Conservation (phyloP, 345 rosid species). For the Conringia planisiliqua region DNA sequence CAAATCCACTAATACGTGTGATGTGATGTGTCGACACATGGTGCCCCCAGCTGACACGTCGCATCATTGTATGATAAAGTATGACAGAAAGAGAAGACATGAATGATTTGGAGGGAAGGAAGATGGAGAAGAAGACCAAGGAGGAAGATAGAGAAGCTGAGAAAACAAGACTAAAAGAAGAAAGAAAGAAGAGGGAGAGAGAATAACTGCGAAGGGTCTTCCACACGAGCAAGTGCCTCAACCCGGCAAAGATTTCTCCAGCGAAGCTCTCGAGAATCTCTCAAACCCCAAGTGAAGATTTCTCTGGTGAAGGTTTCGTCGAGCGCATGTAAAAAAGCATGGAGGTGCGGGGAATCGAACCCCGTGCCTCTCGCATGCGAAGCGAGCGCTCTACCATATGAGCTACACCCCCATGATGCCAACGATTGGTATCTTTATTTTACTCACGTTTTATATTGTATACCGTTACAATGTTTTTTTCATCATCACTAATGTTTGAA, state of each 20-base stretch:
- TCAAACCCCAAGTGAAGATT: background rate
- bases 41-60: background rate
- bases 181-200: background rate
- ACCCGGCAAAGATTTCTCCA: conserved; percentile 9
- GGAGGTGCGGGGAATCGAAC: conserved; percentile 99
- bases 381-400: conserved; percentile 89
- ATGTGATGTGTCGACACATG: background rate
- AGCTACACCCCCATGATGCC: conserved; percentile 26
- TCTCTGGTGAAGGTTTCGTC: background rate
- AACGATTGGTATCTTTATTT: background rate
- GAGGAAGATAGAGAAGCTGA: background rate
- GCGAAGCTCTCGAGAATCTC: conserved; percentile 15
- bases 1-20: background rate
- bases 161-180: background rate
- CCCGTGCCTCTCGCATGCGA: conserved; percentile 99
- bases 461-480: background rate
- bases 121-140: background rate
- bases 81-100: background rate
- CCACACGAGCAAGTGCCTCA: conserved; percentile 3
- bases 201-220: background rate
- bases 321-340: background rate
- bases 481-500: background rate
- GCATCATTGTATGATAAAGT: background rate
- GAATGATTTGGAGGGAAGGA: background rate
- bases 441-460: background rate